phyloP scores from a whole-genome alignment of 768 basidiomycete species.

The Leccinum longicurvipes region DNA sequence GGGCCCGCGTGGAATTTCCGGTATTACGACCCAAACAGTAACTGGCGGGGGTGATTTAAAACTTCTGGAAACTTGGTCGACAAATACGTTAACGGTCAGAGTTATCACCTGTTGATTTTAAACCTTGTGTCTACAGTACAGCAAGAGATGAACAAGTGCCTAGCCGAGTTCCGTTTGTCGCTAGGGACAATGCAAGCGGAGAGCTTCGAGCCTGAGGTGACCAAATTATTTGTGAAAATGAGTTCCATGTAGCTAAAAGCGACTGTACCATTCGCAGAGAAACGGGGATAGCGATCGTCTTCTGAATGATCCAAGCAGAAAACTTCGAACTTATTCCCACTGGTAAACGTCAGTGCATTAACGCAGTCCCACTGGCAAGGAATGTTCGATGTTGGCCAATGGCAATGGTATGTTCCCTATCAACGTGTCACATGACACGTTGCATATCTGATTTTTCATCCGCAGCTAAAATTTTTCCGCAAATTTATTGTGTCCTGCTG shows the following conservation, averaged over 20 bases:
- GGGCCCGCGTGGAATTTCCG: background rate
- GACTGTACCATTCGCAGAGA: background rate
- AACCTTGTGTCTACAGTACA: background rate
- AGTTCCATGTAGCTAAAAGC: background rate
- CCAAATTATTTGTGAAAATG: background rate
- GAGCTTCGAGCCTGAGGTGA: background rate
- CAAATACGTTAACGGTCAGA: background rate
- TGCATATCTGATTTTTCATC: background rate
- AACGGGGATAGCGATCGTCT: background rate
- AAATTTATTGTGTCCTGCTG: background rate
- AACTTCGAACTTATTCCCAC: too few species aligned
- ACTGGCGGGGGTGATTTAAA: background rate
- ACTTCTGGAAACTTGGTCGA: background rate
- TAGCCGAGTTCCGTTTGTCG: background rate
- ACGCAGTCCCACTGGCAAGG: background rate
- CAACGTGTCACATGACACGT: background rate
- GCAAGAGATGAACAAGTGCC: background rate
- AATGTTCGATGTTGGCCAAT: too few species aligned
- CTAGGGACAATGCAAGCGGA: background rate
- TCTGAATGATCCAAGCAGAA: background rate
- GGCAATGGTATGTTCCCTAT: too few species aligned
- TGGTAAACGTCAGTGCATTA: too few species aligned
- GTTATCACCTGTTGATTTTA: background rate
- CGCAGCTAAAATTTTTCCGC: background rate
- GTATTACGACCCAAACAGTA: background rate